phyloP scores from a whole-genome alignment of 1,139 yeast genomes.

The Diutina ranongensis region DNA sequence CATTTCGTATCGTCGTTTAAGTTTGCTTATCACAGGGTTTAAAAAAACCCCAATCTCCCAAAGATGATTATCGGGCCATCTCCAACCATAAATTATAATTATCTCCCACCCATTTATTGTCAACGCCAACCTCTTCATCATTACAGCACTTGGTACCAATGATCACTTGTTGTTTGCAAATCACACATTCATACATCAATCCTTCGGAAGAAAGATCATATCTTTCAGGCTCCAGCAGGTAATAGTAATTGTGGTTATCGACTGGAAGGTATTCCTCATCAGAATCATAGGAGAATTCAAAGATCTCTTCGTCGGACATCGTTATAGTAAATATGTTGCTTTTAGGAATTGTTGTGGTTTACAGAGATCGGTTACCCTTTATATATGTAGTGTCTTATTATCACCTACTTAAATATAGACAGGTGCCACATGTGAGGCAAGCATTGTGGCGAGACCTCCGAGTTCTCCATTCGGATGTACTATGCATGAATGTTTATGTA shows the following conservation, averaged over 20 bases:
- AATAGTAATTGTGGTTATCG: not conserved
- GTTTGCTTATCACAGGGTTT: no score
- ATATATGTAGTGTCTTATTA: not conserved
- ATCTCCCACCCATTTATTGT: not conserved
- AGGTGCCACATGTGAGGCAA: not conserved
- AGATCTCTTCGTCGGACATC: slow-evolving; percentile 5
- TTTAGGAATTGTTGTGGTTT: not conserved
- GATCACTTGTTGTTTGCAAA: slow-evolving; percentile 1
- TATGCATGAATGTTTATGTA: not conserved
- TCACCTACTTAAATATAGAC: not conserved
- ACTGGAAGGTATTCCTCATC: not conserved
- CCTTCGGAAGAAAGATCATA: not conserved
- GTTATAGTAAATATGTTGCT: not conserved
- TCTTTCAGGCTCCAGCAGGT: not conserved
- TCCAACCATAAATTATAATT: slow-evolving; percentile 4
- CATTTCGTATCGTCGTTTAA: no score
- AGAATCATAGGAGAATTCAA: slow-evolving; percentile 6
- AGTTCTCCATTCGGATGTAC: not conserved
- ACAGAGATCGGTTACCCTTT: not conserved
- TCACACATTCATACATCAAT: slow-evolving; percentile 5
- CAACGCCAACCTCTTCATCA: not conserved
- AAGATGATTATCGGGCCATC: slow-evolving; percentile 4
- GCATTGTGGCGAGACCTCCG: not conserved
- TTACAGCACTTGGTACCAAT: slow-evolving; percentile 3
- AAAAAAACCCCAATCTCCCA: no score